A percentile compares a stretch with the other conserved stretches of the same genome.
phyloP scores from a whole-genome alignment of 2,329 filamentous ascomycete genomes.

The Periconia digitata region DNA sequence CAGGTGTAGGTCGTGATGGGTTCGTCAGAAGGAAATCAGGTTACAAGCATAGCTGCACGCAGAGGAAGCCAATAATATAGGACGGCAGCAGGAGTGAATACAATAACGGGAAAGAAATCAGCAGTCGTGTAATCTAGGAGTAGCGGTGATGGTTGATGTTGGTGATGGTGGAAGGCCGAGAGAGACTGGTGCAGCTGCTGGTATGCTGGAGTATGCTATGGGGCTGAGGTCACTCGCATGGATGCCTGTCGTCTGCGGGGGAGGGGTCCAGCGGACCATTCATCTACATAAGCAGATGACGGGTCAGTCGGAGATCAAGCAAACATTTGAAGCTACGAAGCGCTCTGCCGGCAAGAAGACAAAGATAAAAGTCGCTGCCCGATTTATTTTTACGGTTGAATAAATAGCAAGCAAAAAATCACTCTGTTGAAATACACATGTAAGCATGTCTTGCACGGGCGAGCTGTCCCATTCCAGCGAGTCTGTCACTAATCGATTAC shows the following conservation, averaged over 20 bases:
- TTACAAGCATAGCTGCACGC: background rate
- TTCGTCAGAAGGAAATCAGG: background rate
- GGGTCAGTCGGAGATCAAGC: background rate
- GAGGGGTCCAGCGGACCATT: background rate
- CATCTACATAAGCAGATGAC: background rate
- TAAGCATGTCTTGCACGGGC: too few species aligned
- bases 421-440: too few species aligned
- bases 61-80: background rate
- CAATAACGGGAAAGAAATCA: background rate
- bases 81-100: too few species aligned
- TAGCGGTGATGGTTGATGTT: background rate
- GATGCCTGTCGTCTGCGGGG: background rate
- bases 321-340: background rate
- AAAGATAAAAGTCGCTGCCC: too few species aligned
- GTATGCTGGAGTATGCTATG: background rate
- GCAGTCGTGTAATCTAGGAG: background rate
- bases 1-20: background rate
- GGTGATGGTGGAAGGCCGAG: background rate
- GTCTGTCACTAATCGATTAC: too few species aligned
- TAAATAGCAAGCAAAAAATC: too few species aligned
- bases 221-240: conserved; percentile 4
- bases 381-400: too few species aligned
- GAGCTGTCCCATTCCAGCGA: too few species aligned
- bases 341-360: too few species aligned
- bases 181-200: background rate